These are phyloP conservation scores for Cryptococcus deneoformans DNA, from an alignment of 1,284 basidiomycete species.

Conservation along the genomic window DNA sequence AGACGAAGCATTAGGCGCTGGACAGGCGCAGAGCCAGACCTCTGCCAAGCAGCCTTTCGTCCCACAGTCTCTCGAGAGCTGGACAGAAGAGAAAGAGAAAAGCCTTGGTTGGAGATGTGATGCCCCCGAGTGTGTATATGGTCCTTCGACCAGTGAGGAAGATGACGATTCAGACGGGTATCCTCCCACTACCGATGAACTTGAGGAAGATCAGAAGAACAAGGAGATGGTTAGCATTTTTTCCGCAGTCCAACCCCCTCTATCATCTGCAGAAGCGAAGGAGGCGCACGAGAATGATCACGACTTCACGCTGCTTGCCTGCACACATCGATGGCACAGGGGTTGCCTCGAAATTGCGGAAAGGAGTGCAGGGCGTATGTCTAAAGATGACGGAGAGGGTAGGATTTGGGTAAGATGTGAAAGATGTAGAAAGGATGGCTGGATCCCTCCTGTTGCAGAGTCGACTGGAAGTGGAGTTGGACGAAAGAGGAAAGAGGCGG, in stretches of 20 bases:
- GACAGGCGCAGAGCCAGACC: background rate
- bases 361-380: constrained; percentile 23
- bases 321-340: constrained; percentile 39
- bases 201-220: constrained; percentile 8
- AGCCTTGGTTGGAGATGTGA: constrained; percentile 45
- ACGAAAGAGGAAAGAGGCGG: background rate
- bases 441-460: constrained; percentile 12
- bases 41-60: constrained; percentile 12
- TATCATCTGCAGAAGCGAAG: background rate
- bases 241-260: constrained; percentile 23
- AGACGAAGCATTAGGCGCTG: background rate
- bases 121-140: constrained; percentile 33
- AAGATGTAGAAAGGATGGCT: constrained; percentile 41
- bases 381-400: constrained; percentile 17
- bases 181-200: constrained; percentile 3
- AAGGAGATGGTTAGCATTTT: constrained; percentile 38
- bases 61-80: constrained; percentile 31
- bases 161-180: constrained; percentile 17
- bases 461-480: background rate
- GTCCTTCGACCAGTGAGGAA: constrained; percentile 18
- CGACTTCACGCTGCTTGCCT: constrained; percentile 27
- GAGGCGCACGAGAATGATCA: constrained; percentile 1
- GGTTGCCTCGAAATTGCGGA: constrained; percentile 33
- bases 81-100: constrained; percentile 37
- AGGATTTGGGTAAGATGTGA: constrained; percentile 37